phyloP scores from a whole-genome alignment of 495 filamentous ascomycete genomes.

The Penicilliopsis zonata region DNA sequence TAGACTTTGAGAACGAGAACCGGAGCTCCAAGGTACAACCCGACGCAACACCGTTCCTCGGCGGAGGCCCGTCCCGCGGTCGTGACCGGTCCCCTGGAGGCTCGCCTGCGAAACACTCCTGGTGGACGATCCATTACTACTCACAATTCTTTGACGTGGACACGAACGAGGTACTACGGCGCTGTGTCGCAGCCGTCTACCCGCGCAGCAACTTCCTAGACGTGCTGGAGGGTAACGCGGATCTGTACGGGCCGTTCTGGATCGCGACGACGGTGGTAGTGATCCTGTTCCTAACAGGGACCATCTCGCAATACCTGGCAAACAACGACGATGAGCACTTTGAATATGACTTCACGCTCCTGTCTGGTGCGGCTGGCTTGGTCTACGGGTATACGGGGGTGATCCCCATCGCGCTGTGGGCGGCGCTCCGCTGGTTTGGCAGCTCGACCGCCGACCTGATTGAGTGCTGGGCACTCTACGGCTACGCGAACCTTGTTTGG shows the following conservation, averaged over 20 bases:
- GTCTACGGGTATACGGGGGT: constrained; percentile 89
- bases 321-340: constrained; percentile 47
- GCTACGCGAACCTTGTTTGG: constrained; percentile 93
- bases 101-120: constrained; percentile 62
- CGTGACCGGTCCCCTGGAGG: constrained; percentile 33
- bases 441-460: constrained; percentile 67
- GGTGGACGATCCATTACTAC: constrained; percentile 91
- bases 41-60: constrained; percentile 49
- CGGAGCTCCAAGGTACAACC: constrained; percentile 45
- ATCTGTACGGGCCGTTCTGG: constrained; percentile 94
- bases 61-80: constrained; percentile 34
- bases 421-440: constrained; percentile 85
- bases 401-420: constrained; percentile 78
- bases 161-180: constrained; percentile 70
- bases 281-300: constrained; percentile 89
- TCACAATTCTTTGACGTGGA: constrained; percentile 97
- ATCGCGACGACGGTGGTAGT: constrained; percentile 96
- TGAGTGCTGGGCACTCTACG: constrained; percentile 89
- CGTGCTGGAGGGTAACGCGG: constrained; percentile 91
- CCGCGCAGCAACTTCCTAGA: constrained; percentile 92
- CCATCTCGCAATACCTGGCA: constrained; percentile 80
- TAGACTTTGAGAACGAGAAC: constrained; percentile 44
- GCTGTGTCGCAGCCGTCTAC: constrained; percentile 75
- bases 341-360: constrained; percentile 78
- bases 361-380: constrained; percentile 73